Base-by-base conservation (phyloP, 805 yeast genomes). In the Lachancea sp. region DNA sequence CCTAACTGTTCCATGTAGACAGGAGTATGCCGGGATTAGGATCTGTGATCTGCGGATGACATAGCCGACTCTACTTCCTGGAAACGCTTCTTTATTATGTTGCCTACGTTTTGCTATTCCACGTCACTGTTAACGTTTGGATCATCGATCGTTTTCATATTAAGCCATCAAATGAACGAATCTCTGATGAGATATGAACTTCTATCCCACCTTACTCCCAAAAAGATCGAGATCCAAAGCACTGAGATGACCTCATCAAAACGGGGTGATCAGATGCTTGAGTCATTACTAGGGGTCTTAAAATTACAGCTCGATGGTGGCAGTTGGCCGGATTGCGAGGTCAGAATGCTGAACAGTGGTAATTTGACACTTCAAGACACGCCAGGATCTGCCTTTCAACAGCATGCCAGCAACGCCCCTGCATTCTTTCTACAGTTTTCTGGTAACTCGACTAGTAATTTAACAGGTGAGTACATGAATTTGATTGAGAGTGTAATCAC, bases 381-480 rank as follows among this genome's bases (percentile, higher is more conserved):
- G 12, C 24, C 33, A 7, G 36, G 18, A 8, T 15, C 22, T 13
- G 28, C 16, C 11, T n/a, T 18, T 13, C 20, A 32, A 18, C 49
- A 51, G 30, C 34, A 34, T 8, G 42, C 56, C 3, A 37, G 52
- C 31, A 45, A 40, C 38, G 42, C 40, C 11, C 60, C 61, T 4
- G 41, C 49, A 5, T 33, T 55, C 35, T 42, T 53, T 4, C 45
- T 50, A 5, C 42, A 43, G 18, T 51, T 56, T 33, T 38, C 37
- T 19, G 20, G 30, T 13, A 28, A 36, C 19, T 31, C 29, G 17
- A 18, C 39, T 6, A 5, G 12, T 8, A 19, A 30, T n/a, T 8
- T 18, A 11, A 28, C 30, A 12, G 31, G 33, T 13, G 44, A 42
- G 26, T 34, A 35, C 28, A 28, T 44, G 2, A 16, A 33, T 7